Evolutionary conservation across 2,329 filamentous ascomycete genomes (phyloP).

Genomic region (Pyrenophora graminea): DNA sequence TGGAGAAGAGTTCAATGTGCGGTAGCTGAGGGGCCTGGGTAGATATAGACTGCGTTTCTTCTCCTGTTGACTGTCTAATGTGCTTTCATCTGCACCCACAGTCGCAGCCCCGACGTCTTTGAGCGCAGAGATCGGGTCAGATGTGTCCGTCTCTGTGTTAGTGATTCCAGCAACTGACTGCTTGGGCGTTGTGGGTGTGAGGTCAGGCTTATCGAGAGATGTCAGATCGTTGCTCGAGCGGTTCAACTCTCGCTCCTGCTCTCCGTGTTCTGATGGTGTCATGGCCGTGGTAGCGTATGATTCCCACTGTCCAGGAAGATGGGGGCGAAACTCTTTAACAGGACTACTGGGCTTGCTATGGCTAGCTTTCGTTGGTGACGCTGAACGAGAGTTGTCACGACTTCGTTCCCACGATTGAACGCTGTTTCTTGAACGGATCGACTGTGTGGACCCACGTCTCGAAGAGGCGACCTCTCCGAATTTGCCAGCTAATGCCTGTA

Average conservation of each 20-base stretch:
- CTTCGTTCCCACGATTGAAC: constrained; percentile 48
- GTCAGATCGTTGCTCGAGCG: constrained; percentile 11
- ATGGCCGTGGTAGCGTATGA: constrained; percentile 52
- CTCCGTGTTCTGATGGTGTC: constrained; percentile 37
- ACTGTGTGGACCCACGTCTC: constrained; percentile 53
- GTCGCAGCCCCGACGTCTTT: constrained; percentile 54
- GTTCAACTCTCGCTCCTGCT: constrained; percentile 35
- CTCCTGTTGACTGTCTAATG: constrained; percentile 18
- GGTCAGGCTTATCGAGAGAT: constrained; percentile 36
- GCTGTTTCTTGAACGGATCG: constrained; percentile 48
- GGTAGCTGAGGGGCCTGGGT: constrained; percentile 46
- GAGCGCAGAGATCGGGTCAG: constrained; percentile 49
- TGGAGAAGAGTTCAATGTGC: constrained; percentile 41
- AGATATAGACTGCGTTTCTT: constrained; percentile 29
- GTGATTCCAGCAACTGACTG: constrained; percentile 30
- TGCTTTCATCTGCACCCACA: constrained; percentile 36
- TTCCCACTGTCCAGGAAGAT: constrained; percentile 59
- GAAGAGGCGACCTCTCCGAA: constrained; percentile 53
- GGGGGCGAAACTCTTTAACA: constrained; percentile 52
- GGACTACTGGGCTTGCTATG: constrained; percentile 44
- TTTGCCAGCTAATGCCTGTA: constrained; percentile 57
- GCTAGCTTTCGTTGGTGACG: constrained; percentile 37
- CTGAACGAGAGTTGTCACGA: constrained; percentile 42
- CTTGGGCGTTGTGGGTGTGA: constrained; percentile 46
- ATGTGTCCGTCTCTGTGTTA: constrained; percentile 15